These are phyloP conservation scores for Laetiporus sulphureus DNA, from an alignment of 1,284 basidiomycete genomes.

Conservation along the genomic window DNA sequence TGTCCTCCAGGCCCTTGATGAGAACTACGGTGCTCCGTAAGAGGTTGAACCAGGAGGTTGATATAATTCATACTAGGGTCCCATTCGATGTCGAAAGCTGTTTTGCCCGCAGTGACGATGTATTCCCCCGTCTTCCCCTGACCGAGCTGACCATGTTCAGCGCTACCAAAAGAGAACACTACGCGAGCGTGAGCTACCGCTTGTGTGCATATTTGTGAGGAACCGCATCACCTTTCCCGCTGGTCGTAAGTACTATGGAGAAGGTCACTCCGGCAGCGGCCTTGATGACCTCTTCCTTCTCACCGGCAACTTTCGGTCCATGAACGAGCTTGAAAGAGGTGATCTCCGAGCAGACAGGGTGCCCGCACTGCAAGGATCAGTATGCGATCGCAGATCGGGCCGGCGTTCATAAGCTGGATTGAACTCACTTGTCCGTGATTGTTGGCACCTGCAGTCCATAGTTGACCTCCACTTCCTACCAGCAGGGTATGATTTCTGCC, in stretches of 20 bases:
- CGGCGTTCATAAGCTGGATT: neutral
- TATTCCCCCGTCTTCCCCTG: conserved; percentile 89
- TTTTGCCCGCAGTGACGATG: conserved; percentile 78
- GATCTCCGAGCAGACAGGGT: conserved; percentile 56
- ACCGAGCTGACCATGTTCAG: conserved; percentile 90
- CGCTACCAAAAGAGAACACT: conserved; percentile 88
- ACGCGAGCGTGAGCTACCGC: neutral
- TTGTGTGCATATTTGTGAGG: neutral
- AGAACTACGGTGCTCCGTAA: conserved; percentile 55
- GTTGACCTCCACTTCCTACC: conserved; percentile 73
- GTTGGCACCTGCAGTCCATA: conserved; percentile 85
- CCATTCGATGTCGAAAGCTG: conserved; percentile 73
- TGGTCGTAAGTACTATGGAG: conserved; percentile 74
- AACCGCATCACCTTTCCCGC: conserved; percentile 55
- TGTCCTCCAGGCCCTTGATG: conserved; percentile 66
- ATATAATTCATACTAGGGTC: conserved; percentile 67
- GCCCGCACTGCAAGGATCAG: conserved; percentile 56
- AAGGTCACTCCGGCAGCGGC: conserved; percentile 82
- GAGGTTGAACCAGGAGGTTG: too few relatives aligned
- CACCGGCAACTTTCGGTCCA: conserved; percentile 46
- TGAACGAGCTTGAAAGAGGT: conserved; percentile 58
- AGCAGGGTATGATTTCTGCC: conserved; percentile 81
- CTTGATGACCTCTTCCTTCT: conserved; percentile 59
- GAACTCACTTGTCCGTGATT: conserved; percentile 69
- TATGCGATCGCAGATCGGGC: neutral